These are phyloP conservation scores for Cryptococcus wingfieldii DNA, from an alignment of 1,284 basidiomycete species.

Conservation along the genomic window DNA sequence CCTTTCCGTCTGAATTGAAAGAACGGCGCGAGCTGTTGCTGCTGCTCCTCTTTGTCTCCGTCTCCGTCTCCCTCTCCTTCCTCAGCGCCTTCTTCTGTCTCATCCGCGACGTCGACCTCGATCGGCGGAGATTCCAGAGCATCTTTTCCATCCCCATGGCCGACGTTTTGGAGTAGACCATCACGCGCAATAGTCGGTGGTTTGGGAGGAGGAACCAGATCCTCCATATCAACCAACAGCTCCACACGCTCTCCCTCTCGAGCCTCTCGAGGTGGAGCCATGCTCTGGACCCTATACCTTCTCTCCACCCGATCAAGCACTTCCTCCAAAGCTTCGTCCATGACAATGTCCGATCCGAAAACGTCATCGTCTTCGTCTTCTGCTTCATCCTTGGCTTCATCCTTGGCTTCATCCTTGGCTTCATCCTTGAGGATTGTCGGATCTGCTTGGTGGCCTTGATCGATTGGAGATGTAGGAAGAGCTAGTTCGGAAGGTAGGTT, in stretches of 20 bases:
- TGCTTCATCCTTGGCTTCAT: neutral
- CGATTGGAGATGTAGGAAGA: too few relatives aligned
- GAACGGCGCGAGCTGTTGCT: conserved; percentile 24
- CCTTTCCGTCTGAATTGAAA: conserved; percentile 36
- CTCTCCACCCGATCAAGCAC: conserved; percentile 22
- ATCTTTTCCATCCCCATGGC: too few relatives aligned
- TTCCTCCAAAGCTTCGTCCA: conserved; percentile 27
- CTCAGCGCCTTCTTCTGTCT: neutral
- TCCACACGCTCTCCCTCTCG: neutral
- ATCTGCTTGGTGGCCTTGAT: too few relatives aligned
- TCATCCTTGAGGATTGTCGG: too few relatives aligned
- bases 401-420: neutral
- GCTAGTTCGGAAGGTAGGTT: too few relatives aligned
- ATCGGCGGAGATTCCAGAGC: too few relatives aligned
- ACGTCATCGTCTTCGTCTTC: conserved; percentile 13
- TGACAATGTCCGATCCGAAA: conserved; percentile 26
- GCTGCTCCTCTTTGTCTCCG: too few relatives aligned
- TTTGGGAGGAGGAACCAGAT: neutral
- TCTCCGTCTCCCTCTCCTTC: conserved; percentile 15
- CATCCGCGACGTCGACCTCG: too few relatives aligned
- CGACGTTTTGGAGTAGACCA: too few relatives aligned
- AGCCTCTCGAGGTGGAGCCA: neutral
- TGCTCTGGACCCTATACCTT: neutral
- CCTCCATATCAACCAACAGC: conserved; percentile 22
- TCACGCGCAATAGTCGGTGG: too few relatives aligned